These are phyloP conservation scores for Taxillus chinensis DNA, from an alignment of 164 flowering plant species.

Conservation along the genomic window DNA sequence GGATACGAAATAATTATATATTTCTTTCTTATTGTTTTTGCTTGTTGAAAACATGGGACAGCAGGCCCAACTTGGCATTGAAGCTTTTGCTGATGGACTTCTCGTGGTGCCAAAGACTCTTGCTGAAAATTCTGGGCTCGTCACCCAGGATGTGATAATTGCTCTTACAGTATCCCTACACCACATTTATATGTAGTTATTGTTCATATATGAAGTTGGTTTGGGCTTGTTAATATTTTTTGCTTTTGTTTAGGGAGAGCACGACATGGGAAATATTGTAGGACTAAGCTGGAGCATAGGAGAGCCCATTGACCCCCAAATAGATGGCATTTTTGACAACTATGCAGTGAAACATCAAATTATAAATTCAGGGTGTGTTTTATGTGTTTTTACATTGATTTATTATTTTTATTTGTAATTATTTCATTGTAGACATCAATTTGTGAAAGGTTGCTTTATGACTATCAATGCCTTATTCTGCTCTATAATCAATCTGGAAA, in stretches of 20 bases:
- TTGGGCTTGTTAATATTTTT: no score
- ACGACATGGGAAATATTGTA: constrained; percentile 81
- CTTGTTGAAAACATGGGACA: constrained; percentile 21
- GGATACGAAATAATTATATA: constrained; percentile 64
- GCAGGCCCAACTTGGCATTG: constrained; percentile 97
- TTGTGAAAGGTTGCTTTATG: no score
- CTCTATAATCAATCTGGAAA: no score
- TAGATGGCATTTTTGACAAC: constrained; percentile 98
- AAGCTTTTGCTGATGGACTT: constrained; percentile 98
- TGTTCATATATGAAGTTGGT: not conserved
- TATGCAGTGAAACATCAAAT: constrained; percentile 93
- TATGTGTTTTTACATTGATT: no score
- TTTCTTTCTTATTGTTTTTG: constrained; percentile 1
- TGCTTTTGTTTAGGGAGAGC: constrained; percentile 69
- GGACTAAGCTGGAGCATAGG: constrained; percentile 85
- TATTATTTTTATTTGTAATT: no score
- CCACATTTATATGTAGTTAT: not conserved
- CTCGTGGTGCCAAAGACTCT: constrained; percentile 95
- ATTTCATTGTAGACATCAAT: no score
- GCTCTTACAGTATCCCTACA: constrained; percentile 49
- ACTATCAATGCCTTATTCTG: no score
- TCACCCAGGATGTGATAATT: constrained; percentile 89
- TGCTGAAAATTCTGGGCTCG: constrained; percentile 97
- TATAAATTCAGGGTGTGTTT: constrained; percentile 87
- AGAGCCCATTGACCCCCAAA: constrained; percentile 83